Evolutionary conservation across 352 stramenopile species (phyloP), one percentile per base, ranked within the genome.

Genomic region (Pseudoperonospora humuli): DNA sequence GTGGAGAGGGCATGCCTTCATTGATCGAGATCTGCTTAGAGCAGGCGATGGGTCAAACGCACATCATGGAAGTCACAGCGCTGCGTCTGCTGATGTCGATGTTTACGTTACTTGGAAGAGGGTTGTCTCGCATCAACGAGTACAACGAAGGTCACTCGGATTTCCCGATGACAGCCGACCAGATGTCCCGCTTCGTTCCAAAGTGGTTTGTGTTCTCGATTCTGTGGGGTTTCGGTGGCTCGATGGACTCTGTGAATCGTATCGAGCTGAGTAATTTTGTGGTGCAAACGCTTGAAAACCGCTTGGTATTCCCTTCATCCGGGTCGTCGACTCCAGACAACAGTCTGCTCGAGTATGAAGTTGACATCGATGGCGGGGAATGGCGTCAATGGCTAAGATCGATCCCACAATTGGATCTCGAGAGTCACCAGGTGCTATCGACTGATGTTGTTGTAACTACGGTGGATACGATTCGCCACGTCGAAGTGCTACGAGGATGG

Each of bases 381-480:
- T 98, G 96, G 78, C 83, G 96, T 24, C 71, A 89, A 7, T 99
- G 97, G 97, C 80, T 77, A 26, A 86, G 92, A 18, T 97, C 82
- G 26, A 97, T 99, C 11, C 96, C 97, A 14, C 72, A 95, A 54
- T 83, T 99, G 36, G 95, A 99, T 62, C 92, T 99, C 29, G 96
- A 99, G 58, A 97, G 93, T 47, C 93, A 99, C 44, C 84, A 94
- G 23, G 96, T 98, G 10, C 68, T 96, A 9, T 86, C 88, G 18
- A 98, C 95, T 13, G 95, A 99, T 64, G 81, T 99, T 29, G 96
- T 99, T n/a, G 96, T 99, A 33, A 98, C 95, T 10, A 99, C 97
- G 0, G 98, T 98, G 11, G 97, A 99, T 59, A 99, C 97, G 8
- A 79, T 99, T 24, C 86, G 97, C 24, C 96, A 99, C 64, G 95